Percentiles rank a stretch among this genome's conserved stretches.
Conservation (phyloP, 176 grass and related monocot species). For the Phoenix roebelenii region DNA sequence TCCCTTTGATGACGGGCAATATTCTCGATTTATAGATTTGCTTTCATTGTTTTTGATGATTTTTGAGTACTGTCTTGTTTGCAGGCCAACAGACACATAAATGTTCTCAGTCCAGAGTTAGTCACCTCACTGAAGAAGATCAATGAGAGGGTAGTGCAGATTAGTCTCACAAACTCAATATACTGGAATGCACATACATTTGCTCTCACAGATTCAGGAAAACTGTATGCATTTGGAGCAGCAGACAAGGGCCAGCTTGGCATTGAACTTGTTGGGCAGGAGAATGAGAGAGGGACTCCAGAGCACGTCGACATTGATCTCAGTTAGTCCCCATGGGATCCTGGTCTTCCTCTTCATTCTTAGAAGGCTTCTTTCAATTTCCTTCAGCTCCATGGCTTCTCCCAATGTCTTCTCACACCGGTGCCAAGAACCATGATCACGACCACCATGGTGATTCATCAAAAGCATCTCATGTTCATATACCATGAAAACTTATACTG, state of each 20-base stretch:
- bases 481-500: not conserved
- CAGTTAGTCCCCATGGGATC: conserved; percentile 17
- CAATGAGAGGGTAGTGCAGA: conserved; percentile 25
- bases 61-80: conserved; percentile 12
- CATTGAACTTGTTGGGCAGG: conserved; percentile 54
- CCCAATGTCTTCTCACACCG: not conserved
- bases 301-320: conserved; percentile 64
- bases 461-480: conserved; percentile 8
- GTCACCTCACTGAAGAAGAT: conserved; percentile 67
- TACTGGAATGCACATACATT: conserved; percentile 96
- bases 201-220: conserved; percentile 71
- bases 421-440: not conserved
- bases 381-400: not conserved
- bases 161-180: conserved; percentile 54
- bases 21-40: no score
- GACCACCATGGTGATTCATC: not conserved
- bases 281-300: conserved; percentile 61
- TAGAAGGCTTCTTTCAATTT: not conserved
- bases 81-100: conserved; percentile 68
- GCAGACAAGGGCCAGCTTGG: conserved; percentile 89
- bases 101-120: conserved; percentile 63
- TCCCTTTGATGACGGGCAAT: no score
- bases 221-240: conserved; percentile 62
- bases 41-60: no score
- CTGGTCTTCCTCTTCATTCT: conserved; percentile 8